Evolutionary conservation across 805 yeast genomes (phyloP), one percentile per base, ranked within the genome.

Genomic region (Cyberlindnera subsufficiens): DNA sequence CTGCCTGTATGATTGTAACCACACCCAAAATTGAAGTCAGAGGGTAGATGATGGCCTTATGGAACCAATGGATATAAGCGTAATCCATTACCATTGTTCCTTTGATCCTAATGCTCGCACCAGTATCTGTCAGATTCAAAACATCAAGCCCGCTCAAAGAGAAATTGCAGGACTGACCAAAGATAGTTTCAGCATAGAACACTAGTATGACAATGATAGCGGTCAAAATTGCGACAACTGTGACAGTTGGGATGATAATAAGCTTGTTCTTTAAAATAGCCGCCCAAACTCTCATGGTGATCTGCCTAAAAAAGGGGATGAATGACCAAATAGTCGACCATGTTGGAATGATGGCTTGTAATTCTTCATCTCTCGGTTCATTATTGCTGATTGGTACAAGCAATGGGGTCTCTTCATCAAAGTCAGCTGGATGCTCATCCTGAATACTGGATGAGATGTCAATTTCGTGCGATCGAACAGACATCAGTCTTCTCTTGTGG

Each of bases 61-160:
- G 36, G 35, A 45, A 42, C 47, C 46, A 45, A 16, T 37, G 15
- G 6, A 48, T 39, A 6, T 39, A 33, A 1, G 50, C 35, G 39
- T 55, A 56, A 19, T 56, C 49, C 40, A 53, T 47, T 8, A 38
- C 30, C 19, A 54, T 20, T 1, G 46, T 27, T 4, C 45, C 46
- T 5, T 43, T 32, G 7, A 51, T 38, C 18, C 18, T 32, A 6
- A 47, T 38, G 6, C 29, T 37, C n/a, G 53, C 14, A 1, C 60
- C 60, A 4, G 37, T n/a, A 3, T 45, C 46, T 2, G 51, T 46
- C 11, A 50, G 25, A 1, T 43, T 45, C 4, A 27, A 32, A 7
- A 54, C 17, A 7, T 49, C 41, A 17, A 50, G 4, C 2, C 29
- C 30, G 5, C 42, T 45, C 5, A 54, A 5, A 25, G 19, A 41